Evolutionary conservation across 2,329 filamentous ascomycete species (phyloP).

Genomic region (Pseudogymnoascus sp.): DNA sequence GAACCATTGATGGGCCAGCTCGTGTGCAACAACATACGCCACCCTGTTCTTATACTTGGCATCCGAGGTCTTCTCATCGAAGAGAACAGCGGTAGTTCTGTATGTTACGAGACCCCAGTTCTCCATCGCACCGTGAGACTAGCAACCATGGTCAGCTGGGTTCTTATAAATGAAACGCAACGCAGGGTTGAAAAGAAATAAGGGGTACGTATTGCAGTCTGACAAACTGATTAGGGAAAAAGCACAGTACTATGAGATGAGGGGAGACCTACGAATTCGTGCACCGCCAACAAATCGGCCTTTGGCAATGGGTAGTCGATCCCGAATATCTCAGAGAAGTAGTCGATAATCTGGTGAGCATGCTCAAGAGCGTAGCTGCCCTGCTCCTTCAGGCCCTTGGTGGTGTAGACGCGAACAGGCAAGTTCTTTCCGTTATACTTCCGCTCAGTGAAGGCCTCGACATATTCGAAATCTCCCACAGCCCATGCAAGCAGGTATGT

Average conservation of each 20-base stretch:
- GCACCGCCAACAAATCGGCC: slow-evolving; percentile 80
- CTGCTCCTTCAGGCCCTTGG: slow-evolving; percentile 86
- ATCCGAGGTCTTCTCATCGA: slow-evolving; percentile 86
- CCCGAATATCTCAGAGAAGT: slow-evolving; percentile 89
- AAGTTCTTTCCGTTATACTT: slow-evolving; percentile 86
- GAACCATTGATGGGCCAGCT: slow-evolving; percentile 94
- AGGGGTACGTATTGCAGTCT: not conserved
- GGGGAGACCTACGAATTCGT: slow-evolving; percentile 65
- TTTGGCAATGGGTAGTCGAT: slow-evolving; percentile 93
- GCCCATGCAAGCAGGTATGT: slow-evolving; percentile 90
- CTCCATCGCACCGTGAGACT: slow-evolving; percentile 72
- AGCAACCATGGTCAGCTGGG: slow-evolving; percentile 34
- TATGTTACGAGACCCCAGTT: slow-evolving; percentile 97
- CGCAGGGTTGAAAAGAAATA: not conserved
- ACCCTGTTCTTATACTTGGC: slow-evolving; percentile 86
- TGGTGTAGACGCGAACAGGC: slow-evolving; percentile 93
- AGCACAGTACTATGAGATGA: not conserved
- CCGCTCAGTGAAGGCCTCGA: slow-evolving; percentile 83
- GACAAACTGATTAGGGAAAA: not conserved
- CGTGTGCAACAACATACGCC: slow-evolving; percentile 96
- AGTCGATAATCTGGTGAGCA: slow-evolving; percentile 88
- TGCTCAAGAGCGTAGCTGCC: slow-evolving; percentile 84
- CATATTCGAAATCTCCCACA: slow-evolving; percentile 92
- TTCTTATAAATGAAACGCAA: not conserved
- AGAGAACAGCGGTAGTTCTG: slow-evolving; percentile 89